Percentiles rank a stretch among this genome's conserved stretches.
Evolutionary conservation across 2,329 filamentous ascomycete species (phyloP).

Genomic region (Penicillium sclerotiorum): DNA sequence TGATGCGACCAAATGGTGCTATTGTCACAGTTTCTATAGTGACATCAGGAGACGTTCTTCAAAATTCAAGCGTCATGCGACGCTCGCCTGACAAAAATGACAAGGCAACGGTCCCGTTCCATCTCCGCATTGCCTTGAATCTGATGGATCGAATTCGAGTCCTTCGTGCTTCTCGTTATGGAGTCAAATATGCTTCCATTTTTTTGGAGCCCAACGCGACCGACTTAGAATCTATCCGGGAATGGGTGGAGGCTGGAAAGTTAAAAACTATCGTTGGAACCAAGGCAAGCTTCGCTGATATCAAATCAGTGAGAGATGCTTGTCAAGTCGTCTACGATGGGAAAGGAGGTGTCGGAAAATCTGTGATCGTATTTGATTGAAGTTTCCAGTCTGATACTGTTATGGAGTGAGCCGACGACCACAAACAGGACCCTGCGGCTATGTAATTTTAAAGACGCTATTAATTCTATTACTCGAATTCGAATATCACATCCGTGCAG

Average conservation of each 20-base stretch:
- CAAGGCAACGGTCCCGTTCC: constrained; percentile 25
- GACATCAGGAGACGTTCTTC: constrained; percentile 38
- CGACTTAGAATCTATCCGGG: constrained; percentile 48
- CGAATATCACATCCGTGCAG: no score
- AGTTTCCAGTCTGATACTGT: no score
- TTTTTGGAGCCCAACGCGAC: constrained; percentile 48
- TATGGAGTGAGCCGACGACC: no score
- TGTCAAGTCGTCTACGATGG: constrained; percentile 45
- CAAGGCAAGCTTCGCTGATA: constrained; percentile 46
- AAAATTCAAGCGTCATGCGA: constrained; percentile 29
- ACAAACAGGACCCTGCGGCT: not conserved
- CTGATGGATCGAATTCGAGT: constrained; percentile 40
- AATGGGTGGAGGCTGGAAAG: constrained; percentile 47
- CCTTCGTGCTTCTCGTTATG: constrained; percentile 49
- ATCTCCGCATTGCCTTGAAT: constrained; percentile 34
- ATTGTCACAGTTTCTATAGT: constrained; percentile 37
- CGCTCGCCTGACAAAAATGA: constrained; percentile 11
- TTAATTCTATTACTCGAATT: no score
- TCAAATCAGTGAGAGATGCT: constrained; percentile 46
- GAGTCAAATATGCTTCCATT: constrained; percentile 49
- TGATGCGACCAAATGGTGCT: constrained; percentile 41
- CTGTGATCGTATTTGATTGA: constrained; percentile 46
- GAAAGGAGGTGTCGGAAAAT: constrained; percentile 50
- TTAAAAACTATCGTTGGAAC: constrained; percentile 49
- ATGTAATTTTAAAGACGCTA: no score